Base-by-base conservation (phyloP, 2,329 filamentous ascomycete genomes). In the Talaromyces albobiverticillius region DNA sequence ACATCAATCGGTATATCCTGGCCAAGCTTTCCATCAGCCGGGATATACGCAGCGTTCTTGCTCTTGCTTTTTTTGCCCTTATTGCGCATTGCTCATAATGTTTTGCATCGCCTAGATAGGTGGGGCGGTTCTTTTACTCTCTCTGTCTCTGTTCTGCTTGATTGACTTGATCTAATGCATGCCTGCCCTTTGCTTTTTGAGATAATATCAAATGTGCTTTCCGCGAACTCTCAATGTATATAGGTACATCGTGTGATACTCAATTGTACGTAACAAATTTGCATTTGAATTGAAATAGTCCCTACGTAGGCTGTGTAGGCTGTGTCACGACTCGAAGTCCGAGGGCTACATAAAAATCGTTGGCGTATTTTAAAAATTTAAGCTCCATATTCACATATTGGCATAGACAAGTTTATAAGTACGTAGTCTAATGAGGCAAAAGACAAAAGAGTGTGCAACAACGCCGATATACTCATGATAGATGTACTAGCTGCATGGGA, bases 381-480 rank as follows among this genome's bases (percentile, higher is more conserved):
- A 8, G 14, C 25, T 34, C 25, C 26, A 43, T 10, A 43, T 43
- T 14, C 38, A 51, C 14, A 51, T 18, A 34, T 34, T 43, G 29
- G 13, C n/a, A 9, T 23, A 25, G 23, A 25, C 48, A 51, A 34
- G 20, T 51, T 31, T 43, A 51, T 43, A 41, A 40, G 36, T 32
- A 43, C 32, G 8, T 4, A 1, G 32, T 22, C 16, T 40, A 43
- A 14, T 29, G n/a, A 9, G 23, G n/a, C 13, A 42, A 22, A 45
- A 26, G 41, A 42, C 9, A 48, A 22, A 50, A 49, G 20, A 26
- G 31, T 46, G 25, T 46, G 25, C 40, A 55, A 55, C 11, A 55
- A 55, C 53, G 53, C 53, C 48, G 29, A 18, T 32, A 20, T 31
- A 51, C 29, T 40, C 48, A 55, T 34, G 36, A 47, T 32, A 42